A percentile compares a stretch with the other conserved stretches of the same genome.
Evolutionary conservation across 1,284 basidiomycete genomes (phyloP).

Genomic region (Papiliotrema terrestris): DNA sequence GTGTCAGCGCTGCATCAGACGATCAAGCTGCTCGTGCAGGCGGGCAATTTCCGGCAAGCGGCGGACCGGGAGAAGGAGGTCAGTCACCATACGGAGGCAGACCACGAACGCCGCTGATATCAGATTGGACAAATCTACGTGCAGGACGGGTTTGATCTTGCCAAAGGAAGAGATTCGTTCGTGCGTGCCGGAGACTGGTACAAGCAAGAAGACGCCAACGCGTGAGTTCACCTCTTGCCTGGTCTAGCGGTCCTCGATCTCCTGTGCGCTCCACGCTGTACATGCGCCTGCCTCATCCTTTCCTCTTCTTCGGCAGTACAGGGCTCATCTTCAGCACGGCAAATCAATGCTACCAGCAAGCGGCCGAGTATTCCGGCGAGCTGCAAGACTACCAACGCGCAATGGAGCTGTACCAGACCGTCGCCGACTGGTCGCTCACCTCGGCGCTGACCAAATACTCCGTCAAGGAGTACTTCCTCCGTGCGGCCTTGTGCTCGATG

Average conservation of each 20-base stretch:
- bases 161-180: slow-evolving; percentile 77
- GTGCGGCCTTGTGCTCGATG: slow-evolving; percentile 80
- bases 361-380: slow-evolving; percentile 90
- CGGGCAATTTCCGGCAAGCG: slow-evolving; percentile 92
- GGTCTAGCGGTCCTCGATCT: background rate
- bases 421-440: slow-evolving; percentile 78
- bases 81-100: background rate
- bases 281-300: no score
- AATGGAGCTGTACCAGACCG: slow-evolving; percentile 83
- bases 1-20: slow-evolving; percentile 84
- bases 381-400: slow-evolving; percentile 80
- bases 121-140: slow-evolving; percentile 85
- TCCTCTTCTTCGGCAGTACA: no score
- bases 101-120: background rate
- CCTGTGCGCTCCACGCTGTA: no score
- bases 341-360: slow-evolving; percentile 92
- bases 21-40: slow-evolving; percentile 74
- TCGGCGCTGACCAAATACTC: slow-evolving; percentile 94
- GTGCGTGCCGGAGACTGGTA: slow-evolving; percentile 97
- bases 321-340: slow-evolving; percentile 65
- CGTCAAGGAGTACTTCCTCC: slow-evolving; percentile 96
- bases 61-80: slow-evolving; percentile 92
- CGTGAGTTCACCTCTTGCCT: no score
- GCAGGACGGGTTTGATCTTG: slow-evolving; percentile 54
- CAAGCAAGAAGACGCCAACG: slow-evolving; percentile 89